Evolutionary conservation across 78 protist genomes (phyloP).

Genomic region (Reticulomyxa filosa): DNA sequence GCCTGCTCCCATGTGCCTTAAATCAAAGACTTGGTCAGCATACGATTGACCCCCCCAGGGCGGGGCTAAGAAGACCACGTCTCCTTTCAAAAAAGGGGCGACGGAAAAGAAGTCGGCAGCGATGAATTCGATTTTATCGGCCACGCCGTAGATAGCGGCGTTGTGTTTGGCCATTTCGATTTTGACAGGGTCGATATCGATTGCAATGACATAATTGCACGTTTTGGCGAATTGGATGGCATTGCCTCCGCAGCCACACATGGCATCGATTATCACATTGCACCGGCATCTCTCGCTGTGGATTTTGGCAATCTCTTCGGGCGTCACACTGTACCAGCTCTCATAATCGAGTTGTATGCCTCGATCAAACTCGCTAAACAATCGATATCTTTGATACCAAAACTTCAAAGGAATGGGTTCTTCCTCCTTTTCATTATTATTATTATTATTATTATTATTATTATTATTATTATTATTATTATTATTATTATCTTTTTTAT

Average conservation of each 20-base stretch:
- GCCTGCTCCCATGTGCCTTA: too few relatives aligned
- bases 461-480: neutral
- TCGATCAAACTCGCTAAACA: neutral
- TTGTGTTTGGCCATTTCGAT: conserved; percentile 2
- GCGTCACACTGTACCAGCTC: conserved; percentile 10
- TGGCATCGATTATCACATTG: conserved; percentile 5
- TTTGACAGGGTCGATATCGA: conserved; percentile 7
- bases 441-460: neutral
- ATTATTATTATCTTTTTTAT: neutral
- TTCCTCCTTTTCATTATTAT: neutral
- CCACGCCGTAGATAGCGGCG: conserved; percentile 6
- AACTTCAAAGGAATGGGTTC: too few relatives aligned
- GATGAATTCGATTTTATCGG: neutral
- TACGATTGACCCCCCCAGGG: conserved; percentile 21
- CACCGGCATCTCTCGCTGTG: neutral
- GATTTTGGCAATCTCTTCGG: conserved; percentile 2
- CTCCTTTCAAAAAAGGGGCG: neutral
- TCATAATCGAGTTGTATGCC: conserved; percentile 5
- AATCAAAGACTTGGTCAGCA: too few relatives aligned
- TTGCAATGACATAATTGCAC: conserved; percentile 6
- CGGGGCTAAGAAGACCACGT: conserved; percentile 9
- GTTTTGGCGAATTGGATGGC: conserved; percentile 15
- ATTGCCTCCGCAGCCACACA: conserved; percentile 12
- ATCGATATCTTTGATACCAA: neutral
- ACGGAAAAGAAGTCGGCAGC: neutral